Evolutionary conservation across 2,329 filamentous ascomycete genomes (phyloP).

Genomic region (Coniella vitis): DNA sequence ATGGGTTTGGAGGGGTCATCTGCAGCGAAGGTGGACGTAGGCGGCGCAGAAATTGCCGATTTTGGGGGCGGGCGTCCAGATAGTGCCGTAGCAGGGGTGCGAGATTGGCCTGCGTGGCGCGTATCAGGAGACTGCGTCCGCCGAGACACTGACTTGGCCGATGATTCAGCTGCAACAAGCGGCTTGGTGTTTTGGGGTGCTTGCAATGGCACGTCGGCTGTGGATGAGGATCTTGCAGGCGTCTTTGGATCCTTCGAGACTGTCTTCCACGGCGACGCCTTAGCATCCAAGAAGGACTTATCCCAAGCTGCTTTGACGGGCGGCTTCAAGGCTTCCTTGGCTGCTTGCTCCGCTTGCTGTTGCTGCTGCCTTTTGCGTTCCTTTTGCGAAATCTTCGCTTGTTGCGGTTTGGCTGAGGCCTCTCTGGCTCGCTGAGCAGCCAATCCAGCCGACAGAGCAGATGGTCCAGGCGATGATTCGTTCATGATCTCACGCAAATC

Average conservation of each 20-base stretch:
- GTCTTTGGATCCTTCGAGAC: slow-evolving; percentile 41
- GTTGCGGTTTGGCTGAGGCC: slow-evolving; percentile 28
- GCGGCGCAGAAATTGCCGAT: slow-evolving; percentile 1
- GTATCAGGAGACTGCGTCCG: slow-evolving; percentile 56
- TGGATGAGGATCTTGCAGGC: slow-evolving; percentile 40
- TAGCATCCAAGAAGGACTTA: slow-evolving; percentile 30
- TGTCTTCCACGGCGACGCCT: slow-evolving; percentile 60
- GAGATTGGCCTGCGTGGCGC: slow-evolving; percentile 52
- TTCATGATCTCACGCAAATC: slow-evolving; percentile 73
- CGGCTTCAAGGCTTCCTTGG: slow-evolving; percentile 28
- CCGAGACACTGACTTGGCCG: slow-evolving; percentile 32
- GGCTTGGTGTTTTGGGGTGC: slow-evolving; percentile 32
- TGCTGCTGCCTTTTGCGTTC: slow-evolving; percentile 82
- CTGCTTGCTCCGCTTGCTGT: slow-evolving; percentile 46
- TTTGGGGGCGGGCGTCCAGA: slow-evolving; percentile 14
- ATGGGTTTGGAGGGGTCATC: slow-evolving; percentile 32
- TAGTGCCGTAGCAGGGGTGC: slow-evolving; percentile 23
- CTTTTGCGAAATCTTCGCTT: slow-evolving; percentile 75
- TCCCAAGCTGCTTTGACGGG: slow-evolving; percentile 40
- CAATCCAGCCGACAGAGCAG: slow-evolving; percentile 47
- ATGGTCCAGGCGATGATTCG: slow-evolving; percentile 42
- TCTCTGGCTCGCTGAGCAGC: slow-evolving; percentile 43
- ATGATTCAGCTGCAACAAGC: slow-evolving; percentile 36
- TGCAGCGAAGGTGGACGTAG: slow-evolving; percentile 20
- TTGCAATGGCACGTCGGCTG: slow-evolving; percentile 28